Percentiles rank a stretch among this genome's conserved stretches.
These are phyloP conservation scores for Quercus aquifolioides DNA, from an alignment of 306 rosid species.

Conservation along the genomic window DNA sequence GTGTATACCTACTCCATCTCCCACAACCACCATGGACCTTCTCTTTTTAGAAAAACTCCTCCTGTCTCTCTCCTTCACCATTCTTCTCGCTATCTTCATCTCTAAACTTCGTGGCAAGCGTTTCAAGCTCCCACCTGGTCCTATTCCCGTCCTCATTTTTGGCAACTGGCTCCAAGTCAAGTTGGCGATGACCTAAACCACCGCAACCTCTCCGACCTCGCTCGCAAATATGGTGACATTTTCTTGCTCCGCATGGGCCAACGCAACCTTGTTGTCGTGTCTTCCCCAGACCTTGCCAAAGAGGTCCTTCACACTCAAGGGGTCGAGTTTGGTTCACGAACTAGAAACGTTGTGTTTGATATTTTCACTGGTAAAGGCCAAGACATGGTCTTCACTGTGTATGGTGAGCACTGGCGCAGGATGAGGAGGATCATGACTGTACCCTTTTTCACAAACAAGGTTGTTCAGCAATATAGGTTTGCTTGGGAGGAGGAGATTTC, in stretches of 20 bases:
- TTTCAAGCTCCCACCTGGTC: conserved; percentile 44
- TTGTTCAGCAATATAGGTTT: too few relatives aligned
- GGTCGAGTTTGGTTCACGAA: too few relatives aligned
- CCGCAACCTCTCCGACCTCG: conserved; percentile 17
- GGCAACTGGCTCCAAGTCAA: conserved; percentile 59
- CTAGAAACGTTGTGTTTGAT: too few relatives aligned
- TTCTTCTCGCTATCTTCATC: conserved; percentile 23
- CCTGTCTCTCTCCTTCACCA: conserved; percentile 25
- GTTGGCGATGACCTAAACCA: conserved; percentile 54
- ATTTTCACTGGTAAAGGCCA: neutral
- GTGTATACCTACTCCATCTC: too few relatives aligned
- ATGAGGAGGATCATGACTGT: conserved; percentile 43
- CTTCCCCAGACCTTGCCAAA: too few relatives aligned
- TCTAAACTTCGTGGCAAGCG: conserved; percentile 45
- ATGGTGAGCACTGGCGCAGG: conserved; percentile 41
- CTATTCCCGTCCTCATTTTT: conserved; percentile 43
- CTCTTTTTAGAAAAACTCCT: conserved; percentile 44
- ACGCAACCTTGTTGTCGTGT: too few relatives aligned
- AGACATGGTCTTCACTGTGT: conserved; percentile 44
- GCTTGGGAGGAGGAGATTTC: conserved; percentile 46
- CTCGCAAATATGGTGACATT: too few relatives aligned
- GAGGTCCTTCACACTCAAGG: too few relatives aligned
- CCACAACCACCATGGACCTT: conserved; percentile 25
- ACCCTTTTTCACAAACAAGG: too few relatives aligned
- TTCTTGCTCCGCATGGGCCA: too few relatives aligned